phyloP scores from a whole-genome alignment of 2,329 filamentous ascomycete genomes.

The Metarhizium album region DNA sequence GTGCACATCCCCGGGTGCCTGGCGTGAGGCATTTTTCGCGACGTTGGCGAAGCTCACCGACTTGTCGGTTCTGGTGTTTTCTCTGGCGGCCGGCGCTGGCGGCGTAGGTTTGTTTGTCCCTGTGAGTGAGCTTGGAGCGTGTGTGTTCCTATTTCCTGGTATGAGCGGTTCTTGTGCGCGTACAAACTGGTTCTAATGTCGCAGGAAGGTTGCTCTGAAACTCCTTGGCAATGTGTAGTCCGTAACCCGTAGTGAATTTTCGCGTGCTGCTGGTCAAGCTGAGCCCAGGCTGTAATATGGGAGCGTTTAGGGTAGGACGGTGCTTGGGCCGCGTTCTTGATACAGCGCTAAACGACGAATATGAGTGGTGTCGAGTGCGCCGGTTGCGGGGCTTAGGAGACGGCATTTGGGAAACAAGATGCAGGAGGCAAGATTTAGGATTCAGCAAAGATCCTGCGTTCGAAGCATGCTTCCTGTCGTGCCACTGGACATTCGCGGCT shows the following conservation, averaged over 20 bases:
- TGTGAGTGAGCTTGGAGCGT: neutral
- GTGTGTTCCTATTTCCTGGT: neutral
- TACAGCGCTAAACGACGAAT: neutral
- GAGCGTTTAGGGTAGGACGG: too few species aligned
- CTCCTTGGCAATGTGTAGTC: neutral
- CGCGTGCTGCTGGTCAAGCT: too few species aligned
- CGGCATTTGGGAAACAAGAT: too few species aligned
- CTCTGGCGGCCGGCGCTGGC: neutral
- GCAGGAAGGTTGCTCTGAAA: neutral
- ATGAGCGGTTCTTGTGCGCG: neutral
- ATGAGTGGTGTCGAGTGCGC: neutral
- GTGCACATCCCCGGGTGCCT: neutral
- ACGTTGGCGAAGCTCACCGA: neutral
- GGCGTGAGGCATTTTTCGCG: neutral
- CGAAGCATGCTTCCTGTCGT: too few species aligned
- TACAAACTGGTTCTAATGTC: neutral
- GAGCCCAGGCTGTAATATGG: too few species aligned
- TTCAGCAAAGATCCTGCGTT: too few species aligned
- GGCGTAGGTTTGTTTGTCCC: neutral
- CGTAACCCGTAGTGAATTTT: neutral
- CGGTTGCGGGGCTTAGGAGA: too few species aligned
- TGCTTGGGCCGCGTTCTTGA: too few species aligned
- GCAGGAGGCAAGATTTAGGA: neutral
- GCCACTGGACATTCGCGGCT: too few species aligned
- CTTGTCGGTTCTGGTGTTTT: neutral